Evolutionary conservation across 2,329 filamentous ascomycete species (phyloP).

Genomic region (Claviceps sp.): DNA sequence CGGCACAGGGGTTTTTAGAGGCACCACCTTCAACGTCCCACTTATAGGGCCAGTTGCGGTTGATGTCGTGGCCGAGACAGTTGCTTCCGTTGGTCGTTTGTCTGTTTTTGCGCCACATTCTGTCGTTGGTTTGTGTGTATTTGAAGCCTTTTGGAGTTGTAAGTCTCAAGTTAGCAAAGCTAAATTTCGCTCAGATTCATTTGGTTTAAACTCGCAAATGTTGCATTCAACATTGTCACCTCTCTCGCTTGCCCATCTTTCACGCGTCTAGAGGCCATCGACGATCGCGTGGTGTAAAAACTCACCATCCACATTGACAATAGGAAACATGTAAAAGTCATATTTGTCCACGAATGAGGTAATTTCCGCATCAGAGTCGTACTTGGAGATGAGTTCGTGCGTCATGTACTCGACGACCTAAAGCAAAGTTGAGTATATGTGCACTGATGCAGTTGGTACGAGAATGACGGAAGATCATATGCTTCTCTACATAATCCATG

Average conservation of each 20-base stretch:
- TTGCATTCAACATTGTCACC: neutral
- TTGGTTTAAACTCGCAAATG: too few relatives aligned
- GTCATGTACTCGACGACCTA: conserved; percentile 35
- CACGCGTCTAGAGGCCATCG: neutral
- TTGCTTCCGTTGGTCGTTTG: conserved; percentile 17
- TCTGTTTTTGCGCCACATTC: conserved; percentile 51
- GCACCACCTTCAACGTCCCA: conserved; percentile 35
- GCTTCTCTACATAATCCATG: neutral
- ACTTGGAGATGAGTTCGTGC: conserved; percentile 34
- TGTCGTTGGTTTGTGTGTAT: conserved; percentile 40
- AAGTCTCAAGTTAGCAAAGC: too few relatives aligned
- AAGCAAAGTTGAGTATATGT: neutral
- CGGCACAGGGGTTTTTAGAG: conserved; percentile 35
- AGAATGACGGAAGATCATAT: too few relatives aligned
- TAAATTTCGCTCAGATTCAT: too few relatives aligned
- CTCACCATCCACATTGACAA: conserved; percentile 48
- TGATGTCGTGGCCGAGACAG: conserved; percentile 42
- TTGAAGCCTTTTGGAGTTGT: conserved; percentile 31
- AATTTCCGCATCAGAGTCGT: conserved; percentile 23
- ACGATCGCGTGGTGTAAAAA: too few relatives aligned
- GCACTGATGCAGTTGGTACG: neutral
- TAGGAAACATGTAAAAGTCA: conserved; percentile 52
- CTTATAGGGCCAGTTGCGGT: conserved; percentile 46
- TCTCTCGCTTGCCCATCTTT: neutral
- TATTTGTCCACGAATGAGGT: conserved; percentile 42